Evolutionary conservation across 257 asterid species (phyloP), one percentile per base, ranked within the genome.

Genomic region (Datura wrightii): DNA sequence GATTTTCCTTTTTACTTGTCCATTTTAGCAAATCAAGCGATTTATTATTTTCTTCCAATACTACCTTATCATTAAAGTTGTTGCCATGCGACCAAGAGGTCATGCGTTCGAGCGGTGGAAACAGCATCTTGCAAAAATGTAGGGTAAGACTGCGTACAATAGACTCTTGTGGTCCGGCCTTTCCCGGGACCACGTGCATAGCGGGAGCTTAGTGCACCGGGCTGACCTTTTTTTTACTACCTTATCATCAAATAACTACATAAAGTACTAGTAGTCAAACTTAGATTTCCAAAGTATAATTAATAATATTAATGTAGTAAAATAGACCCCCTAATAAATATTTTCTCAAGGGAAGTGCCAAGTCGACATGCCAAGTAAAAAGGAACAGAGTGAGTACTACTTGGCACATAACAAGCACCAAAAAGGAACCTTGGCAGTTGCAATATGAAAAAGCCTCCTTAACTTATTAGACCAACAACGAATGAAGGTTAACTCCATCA

Each of bases 21-120:
- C 42, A 39, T 39, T 39, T 39, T 39, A 39, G 13, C 7, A 39
- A 69, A 69, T 69, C 52, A 69, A 69, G 78, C 15, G 52, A 69
- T 39, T 69, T 69, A 37, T 67, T 39, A 39, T 69, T 39, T 67
- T 39, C 52, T 69, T 39, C 52, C 78, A 69, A 69, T 69, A 69
- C 16, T 69, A 24, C 31, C 31, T 24, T 24, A 24, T 24, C 31
- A 24, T 24, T 24, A 24, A 24, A 24, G 31, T 24, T 24, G 31
- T 24, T 24, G 31, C 31, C 31, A 24, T 24, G 31, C 31, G 31
- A 24, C 31, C 31, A 24, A 24, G 31, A 24, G 31, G 31, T 24
- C 31, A 24, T 24, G 31, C 1, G 31, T 24, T 24, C 31, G 31
- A 24, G 31, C 31, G 0, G 31, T 24, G 31, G 31, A 24, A 24